Percentiles rank a stretch among this genome's conserved stretches.
These are phyloP conservation scores for Lodderomyces orthopsilosis DNA, from an alignment of 1,139 yeast genomes.

Conservation along the genomic window DNA sequence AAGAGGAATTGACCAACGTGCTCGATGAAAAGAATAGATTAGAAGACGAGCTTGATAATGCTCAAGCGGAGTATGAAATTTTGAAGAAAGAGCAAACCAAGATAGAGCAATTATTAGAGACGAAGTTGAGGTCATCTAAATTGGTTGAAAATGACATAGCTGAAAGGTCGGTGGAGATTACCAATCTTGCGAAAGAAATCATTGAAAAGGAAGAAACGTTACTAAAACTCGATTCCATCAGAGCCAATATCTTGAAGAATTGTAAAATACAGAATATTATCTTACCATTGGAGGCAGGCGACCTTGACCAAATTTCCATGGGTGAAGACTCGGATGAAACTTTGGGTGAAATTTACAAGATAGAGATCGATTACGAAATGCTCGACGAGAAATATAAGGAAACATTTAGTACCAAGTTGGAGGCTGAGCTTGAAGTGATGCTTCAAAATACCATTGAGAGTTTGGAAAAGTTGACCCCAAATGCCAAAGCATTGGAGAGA, in stretches of 20 bases:
- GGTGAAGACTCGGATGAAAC: constrained; percentile 38
- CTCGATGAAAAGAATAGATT: constrained; percentile 28
- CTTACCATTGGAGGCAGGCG: constrained; percentile 64
- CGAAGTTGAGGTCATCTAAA: constrained; percentile 26
- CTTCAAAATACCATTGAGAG: constrained; percentile 37
- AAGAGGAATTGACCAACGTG: constrained; percentile 29
- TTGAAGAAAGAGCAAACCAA: constrained; percentile 34
- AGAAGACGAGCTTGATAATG: constrained; percentile 38
- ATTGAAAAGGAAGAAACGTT: constrained; percentile 49
- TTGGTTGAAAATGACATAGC: constrained; percentile 31
- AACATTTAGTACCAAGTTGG: constrained; percentile 34
- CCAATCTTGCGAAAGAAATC: constrained; percentile 29
- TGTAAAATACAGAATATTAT: constrained; percentile 73
- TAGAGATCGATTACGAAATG: constrained; percentile 57
- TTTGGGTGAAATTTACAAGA: constrained; percentile 39
- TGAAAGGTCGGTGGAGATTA: constrained; percentile 33
- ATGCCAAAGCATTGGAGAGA: constrained; percentile 76
- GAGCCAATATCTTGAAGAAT: constrained; percentile 60
- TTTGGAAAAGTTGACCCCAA: constrained; percentile 69
- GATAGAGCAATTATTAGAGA: constrained; percentile 24
- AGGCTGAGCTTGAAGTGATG: constrained; percentile 45
- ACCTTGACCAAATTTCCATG: constrained; percentile 50
- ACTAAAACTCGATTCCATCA: constrained; percentile 55
- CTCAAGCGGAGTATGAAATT: constrained; percentile 52
- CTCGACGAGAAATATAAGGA: constrained; percentile 47